Evolutionary conservation across 2,329 filamentous ascomycete genomes (phyloP), one percentile per base, ranked within the genome.

Genomic region (Dactylellina leptospora): DNA sequence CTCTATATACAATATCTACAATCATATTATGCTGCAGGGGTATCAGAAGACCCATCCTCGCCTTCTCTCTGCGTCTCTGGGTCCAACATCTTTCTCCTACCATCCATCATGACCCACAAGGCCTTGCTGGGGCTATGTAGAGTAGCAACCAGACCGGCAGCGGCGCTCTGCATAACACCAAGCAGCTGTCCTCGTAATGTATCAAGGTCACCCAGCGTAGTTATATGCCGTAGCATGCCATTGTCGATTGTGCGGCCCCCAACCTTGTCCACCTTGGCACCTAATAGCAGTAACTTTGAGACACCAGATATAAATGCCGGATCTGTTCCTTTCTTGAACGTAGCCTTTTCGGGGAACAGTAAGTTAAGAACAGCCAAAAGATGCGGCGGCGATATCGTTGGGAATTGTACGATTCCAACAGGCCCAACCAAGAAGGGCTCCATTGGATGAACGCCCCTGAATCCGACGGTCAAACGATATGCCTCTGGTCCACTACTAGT

Each of bases 81-180:
- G 78, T 97, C 92, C 79, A 99, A 80, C 81, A 93, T 89, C 51
- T 83, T 86, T 81, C 88, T 87, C 79, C 93, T 84, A 51, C 90
- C 87, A 83, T 97, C 93, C 77, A 99, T 82, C 10, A 93, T 91
- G 74, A 96, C 84, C 84, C 93, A 97, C 76, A 99, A 79, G 78
- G 86, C 93, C 84, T 89, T 91, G 71, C 88, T 85, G 51, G 90
- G 87, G 60, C 90, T 88, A 79, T 96, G 92, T 76, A 99, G 82
- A n/a, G 88, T 85, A 74, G 82, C 87, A 22, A 92, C 90, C 61
- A 99, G 81, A 68, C 76, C 75, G 38, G 88, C 87, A 62, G 91
- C 85, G 40, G 93, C 92, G 74, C 91, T 86, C 74, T 87, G 87
- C 81, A 95, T 90, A 79, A 99, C 96, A 86, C 83, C 82, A 58